Evolutionary conservation across 805 yeast species (phyloP), one percentile per base, ranked within the genome.

Genomic region (Soucietia sequanensis): DNA sequence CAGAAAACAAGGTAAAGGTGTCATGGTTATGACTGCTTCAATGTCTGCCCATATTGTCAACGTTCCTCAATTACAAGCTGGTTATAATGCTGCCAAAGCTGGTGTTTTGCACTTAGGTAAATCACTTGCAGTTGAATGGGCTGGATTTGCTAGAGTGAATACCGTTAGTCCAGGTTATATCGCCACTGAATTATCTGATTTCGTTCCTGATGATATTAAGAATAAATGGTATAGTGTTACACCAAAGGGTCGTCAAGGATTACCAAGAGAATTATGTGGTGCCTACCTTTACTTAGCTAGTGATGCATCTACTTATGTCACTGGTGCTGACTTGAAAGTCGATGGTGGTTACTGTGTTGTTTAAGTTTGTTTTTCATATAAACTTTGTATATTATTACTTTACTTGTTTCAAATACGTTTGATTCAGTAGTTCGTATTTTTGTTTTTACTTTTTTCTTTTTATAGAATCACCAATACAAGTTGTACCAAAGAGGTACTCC

Each of bases 21-120:
- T 95, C 1, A 69, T 89, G 48, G 78, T 88, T 47, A 72, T 84
- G 60, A 88, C 96, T 4, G 89, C 95, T 4, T 85, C 95, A 25
- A 88, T 88, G 85, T 83, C 93, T 18, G 96, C 86, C 11, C 88
- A 81, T 63, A 81, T 89, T 50, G 93, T 80, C 50, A 88, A 88
- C 60, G 77, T 80, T 42, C 96, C 96, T 16, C 93, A 89, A 60
- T 69, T 78, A 55, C 96, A 88, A 65, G 84, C 95, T 10, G 79
- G 84, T 25, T 87, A 87, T 68, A 87, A 87, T 53, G 86, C 88
- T 11, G 84, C 89, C 47, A 88, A 87, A 69, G 95, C 95, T 26
- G 95, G 80, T 9, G 80, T 85, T 18, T 56, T 81, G 44, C 95
- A 88, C 54, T 70, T 87, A 48, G 77, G 83, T 23, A 81, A 71